phyloP scores from a whole-genome alignment of 148 eudicot genomes.

The Silene conica region DNA sequence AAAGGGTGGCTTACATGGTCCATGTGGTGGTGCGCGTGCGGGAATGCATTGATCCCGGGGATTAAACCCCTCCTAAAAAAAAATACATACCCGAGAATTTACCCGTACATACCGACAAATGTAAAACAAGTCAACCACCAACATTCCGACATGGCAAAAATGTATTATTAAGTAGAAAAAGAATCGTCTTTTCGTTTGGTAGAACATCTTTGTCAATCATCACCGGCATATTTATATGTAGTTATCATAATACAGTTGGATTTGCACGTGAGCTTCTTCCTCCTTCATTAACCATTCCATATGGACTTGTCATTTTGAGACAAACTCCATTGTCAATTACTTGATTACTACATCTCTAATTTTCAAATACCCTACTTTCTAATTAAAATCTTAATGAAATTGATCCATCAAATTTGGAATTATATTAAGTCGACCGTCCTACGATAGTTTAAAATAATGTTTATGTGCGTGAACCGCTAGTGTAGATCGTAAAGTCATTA shows the following conservation, averaged over 20 bases:
- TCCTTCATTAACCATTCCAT: slow-evolving; percentile 16
- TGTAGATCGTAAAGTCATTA: too few species aligned
- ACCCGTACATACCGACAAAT: too few species aligned
- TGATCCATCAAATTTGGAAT: background rate
- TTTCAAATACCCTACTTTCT: background rate
- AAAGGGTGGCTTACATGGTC: too few species aligned
- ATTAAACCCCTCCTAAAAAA: too few species aligned
- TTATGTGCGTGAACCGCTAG: too few species aligned
- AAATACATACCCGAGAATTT: too few species aligned
- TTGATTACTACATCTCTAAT: background rate
- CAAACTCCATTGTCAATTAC: background rate
- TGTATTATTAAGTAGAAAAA: slow-evolving; percentile 14
- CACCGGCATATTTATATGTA: slow-evolving; percentile 10
- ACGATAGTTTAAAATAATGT: too few species aligned
- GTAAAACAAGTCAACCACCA: slow-evolving; percentile 21
- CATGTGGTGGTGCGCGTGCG: too few species aligned
- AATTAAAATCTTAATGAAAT: background rate
- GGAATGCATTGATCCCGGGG: too few species aligned
- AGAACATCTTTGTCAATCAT: slow-evolving; percentile 19
- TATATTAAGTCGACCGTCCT: too few species aligned
- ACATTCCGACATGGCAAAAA: slow-evolving; percentile 30
- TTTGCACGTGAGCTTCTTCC: slow-evolving; percentile 31
- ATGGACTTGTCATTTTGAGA: slow-evolving; percentile 26
- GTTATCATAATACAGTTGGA: slow-evolving; percentile 27
- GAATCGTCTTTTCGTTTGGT: slow-evolving; percentile 20